A percentile compares a stretch with the other conserved stretches of the same genome.
These are phyloP conservation scores for Neonectria neomacrospora DNA, from an alignment of 2,329 filamentous ascomycete species.

Conservation along the genomic window DNA sequence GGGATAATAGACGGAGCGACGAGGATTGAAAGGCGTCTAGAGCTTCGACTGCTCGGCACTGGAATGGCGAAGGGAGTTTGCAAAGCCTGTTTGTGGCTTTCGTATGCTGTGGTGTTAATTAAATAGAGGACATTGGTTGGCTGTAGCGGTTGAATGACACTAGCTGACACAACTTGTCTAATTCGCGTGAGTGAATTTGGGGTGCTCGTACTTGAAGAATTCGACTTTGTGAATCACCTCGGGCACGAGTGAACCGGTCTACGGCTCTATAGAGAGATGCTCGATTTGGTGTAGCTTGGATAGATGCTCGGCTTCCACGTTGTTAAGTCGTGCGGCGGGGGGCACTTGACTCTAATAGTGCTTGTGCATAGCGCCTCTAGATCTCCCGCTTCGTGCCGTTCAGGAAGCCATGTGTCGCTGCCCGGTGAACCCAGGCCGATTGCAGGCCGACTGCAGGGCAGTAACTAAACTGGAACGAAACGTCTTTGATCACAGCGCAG, in stretches of 20 bases:
- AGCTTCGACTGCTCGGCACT: background rate
- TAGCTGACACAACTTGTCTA: background rate
- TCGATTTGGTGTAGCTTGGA: background rate
- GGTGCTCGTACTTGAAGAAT: background rate
- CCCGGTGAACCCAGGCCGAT: no score
- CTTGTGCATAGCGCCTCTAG: background rate
- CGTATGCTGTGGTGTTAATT: background rate
- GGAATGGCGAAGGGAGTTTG: background rate
- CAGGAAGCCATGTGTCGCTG: no score
- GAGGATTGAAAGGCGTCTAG: slow-evolving; percentile 11
- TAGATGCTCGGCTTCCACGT: background rate
- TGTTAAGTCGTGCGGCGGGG: background rate
- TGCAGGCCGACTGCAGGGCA: no score
- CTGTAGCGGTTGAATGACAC: slow-evolving; percentile 16
- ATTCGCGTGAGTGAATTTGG: background rate
- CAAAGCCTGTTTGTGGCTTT: slow-evolving; percentile 3
- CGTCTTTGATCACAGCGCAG: no score
- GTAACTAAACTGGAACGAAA: no score
- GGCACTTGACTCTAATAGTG: background rate
- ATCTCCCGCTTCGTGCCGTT: background rate
- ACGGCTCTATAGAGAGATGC: no score
- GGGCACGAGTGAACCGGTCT: no score
- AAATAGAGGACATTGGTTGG: background rate
- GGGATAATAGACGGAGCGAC: background rate
- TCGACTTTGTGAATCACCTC: no score